Base-by-base conservation (phyloP, 345 rosid genomes). In the Viola odorata region DNA sequence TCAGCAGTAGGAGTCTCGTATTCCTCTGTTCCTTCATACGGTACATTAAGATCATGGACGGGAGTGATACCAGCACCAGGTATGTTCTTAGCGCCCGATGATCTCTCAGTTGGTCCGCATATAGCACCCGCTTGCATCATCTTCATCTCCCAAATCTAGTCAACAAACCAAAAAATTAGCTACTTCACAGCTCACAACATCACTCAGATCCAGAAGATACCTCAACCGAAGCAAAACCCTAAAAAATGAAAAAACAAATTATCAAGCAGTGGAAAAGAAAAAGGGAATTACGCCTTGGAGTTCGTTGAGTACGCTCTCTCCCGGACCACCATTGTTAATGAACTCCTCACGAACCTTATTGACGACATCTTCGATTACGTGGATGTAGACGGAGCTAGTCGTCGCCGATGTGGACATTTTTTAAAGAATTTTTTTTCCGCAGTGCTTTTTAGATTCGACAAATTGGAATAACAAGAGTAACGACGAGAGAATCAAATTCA, bases 1-100 rank as follows among this genome's bases (percentile, higher is more conserved):
- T 91, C 99, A 62, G 94, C 92, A 0, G 99, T 95, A 37, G 99
- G 99, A 55, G 99, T 95, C 76, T 95, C 97, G 13, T 82, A 95
- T 75, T 95, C 99, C 75, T 95, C 99, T 0, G 90, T 73, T 55
- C 88, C 97, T 65, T 95, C 89, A 60, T 95, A 95, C 0, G 99
- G 99, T 13, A 88, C 99, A 80, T 95, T 95, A 41, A 95, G 88
- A 73, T 95, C 99, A 48, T 86, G 97, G 14, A 87, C 95, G 0
- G 95, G 88, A 42, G 91, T 81, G 54, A 82, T 57, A 14, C 77
- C 77, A 50, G 81, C 88, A 37, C 90, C 96, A 9, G 86, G 81
- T 1, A 75, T 69, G 1, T 78, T 69, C 85, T 79, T 91, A 17
- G 75, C 67, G 44, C 67, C 79, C 1, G 87, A 71, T 10, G 95